Evolutionary conservation across 2,329 filamentous ascomycete genomes (phyloP).

Genomic region (Rhynchosporium secalis): DNA sequence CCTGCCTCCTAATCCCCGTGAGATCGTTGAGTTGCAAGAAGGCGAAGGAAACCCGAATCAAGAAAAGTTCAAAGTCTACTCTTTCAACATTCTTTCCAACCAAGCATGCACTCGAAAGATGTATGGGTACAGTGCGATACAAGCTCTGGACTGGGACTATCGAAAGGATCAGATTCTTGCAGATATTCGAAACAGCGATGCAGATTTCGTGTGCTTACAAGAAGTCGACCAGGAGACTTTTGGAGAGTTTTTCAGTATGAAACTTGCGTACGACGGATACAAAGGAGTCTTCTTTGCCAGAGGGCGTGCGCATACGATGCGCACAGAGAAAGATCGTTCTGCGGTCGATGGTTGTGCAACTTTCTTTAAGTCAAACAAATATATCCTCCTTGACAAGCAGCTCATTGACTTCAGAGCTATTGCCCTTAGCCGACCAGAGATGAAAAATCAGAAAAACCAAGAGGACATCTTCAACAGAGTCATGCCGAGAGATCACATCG

Average conservation of each 20-base stretch:
- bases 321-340: constrained; percentile 75
- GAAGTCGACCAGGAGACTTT: constrained; percentile 92
- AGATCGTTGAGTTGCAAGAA: constrained; percentile 75
- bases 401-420: constrained; percentile 88
- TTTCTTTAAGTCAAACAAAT: constrained; percentile 96
- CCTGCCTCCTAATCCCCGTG: constrained; percentile 71
- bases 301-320: constrained; percentile 87
- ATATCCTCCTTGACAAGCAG: constrained; percentile 89
- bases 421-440: constrained; percentile 91
- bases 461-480: constrained; percentile 98
- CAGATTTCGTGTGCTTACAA: constrained; percentile 90
- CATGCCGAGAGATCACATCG: constrained; percentile 98
- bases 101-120: constrained; percentile 82
- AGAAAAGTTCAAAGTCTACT: constrained; percentile 80
- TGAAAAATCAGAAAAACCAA: constrained; percentile 96
- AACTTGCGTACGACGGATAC: constrained; percentile 84
- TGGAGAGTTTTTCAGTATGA: constrained; percentile 86
- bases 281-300: constrained; percentile 93
- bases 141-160: constrained; percentile 83
- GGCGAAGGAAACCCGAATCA: constrained; percentile 54
- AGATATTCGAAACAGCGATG: constrained; percentile 75
- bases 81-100: constrained; percentile 95
- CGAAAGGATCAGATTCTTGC: constrained; percentile 79
- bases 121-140: constrained; percentile 87
- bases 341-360: constrained; percentile 95